Percentiles rank a stretch among this genome's conserved stretches.
These are phyloP conservation scores for Dryas drummondii DNA, from an alignment of 306 rosid genomes.

Conservation along the genomic window DNA sequence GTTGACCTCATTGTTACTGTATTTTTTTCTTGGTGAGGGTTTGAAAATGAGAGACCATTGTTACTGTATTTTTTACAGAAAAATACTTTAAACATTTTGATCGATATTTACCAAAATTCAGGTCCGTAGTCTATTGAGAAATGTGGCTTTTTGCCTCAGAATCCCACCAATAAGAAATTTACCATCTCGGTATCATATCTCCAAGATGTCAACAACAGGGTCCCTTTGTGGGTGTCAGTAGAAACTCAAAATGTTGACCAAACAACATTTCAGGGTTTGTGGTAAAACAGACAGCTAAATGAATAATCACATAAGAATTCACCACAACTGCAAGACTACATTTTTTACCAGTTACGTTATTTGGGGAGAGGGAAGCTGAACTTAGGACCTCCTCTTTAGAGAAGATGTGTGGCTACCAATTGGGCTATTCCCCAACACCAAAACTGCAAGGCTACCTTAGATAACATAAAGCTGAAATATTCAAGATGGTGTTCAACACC, in stretches of 20 bases:
- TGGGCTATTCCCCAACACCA: background rate
- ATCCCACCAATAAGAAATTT: background rate
- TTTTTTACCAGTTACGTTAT: background rate
- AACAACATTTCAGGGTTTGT: too few relatives aligned
- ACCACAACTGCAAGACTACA: background rate
- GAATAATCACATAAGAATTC: background rate
- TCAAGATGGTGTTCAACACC: background rate
- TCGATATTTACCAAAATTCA: too few relatives aligned
- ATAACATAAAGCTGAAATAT: too few relatives aligned
- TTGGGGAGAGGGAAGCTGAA: background rate
- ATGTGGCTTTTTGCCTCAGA: background rate
- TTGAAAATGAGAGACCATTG: too few relatives aligned
- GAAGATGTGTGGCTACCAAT: background rate
- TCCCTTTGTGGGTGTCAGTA: background rate
- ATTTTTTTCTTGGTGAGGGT: too few relatives aligned
- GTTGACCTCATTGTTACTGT: too few relatives aligned
- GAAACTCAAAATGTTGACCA: background rate
- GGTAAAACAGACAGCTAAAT: too few relatives aligned
- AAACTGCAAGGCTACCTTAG: background rate
- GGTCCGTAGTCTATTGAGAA: too few relatives aligned
- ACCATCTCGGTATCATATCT: conserved; percentile 2
- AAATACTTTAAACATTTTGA: too few relatives aligned
- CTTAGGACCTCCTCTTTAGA: background rate
- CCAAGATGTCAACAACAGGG: background rate
- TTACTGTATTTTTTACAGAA: too few relatives aligned